Evolutionary conservation across 176 grass and related monocot genomes (phyloP).

Genomic region (Canna indica): DNA sequence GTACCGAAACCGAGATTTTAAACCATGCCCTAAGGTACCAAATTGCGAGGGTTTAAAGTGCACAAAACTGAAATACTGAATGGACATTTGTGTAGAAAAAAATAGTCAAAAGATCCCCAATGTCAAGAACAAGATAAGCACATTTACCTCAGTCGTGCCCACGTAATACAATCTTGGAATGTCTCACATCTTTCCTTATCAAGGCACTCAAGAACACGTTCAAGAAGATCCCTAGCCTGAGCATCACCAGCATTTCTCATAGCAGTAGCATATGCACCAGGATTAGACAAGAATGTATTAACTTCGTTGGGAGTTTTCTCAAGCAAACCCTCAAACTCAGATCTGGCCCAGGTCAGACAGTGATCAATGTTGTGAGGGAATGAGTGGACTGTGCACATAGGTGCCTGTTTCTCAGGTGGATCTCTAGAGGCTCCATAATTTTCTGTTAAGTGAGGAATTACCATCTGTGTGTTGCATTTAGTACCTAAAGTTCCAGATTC

Average conservation of each 20-base stretch:
- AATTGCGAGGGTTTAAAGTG: too few species aligned
- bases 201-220: constrained; percentile 77
- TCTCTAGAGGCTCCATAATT: constrained; percentile 95
- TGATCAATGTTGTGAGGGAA: constrained; percentile 97
- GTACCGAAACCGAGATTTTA: too few species aligned
- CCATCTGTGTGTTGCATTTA: constrained; percentile 95
- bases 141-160: constrained; percentile 73
- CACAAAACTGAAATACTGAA: not conserved
- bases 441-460: constrained; percentile 85
- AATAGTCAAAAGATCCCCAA: not conserved
- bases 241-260: constrained; percentile 79
- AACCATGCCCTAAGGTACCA: too few species aligned
- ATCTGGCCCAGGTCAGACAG: constrained; percentile 82
- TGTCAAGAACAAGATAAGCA: not conserved
- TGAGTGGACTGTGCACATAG: constrained; percentile 92
- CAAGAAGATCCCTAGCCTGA: constrained; percentile 71
- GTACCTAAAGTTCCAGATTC: constrained; percentile 86
- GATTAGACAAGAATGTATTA: constrained; percentile 71
- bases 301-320: constrained; percentile 89
- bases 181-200: constrained; percentile 62
- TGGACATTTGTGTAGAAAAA: not conserved
- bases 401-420: constrained; percentile 89
- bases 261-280: constrained; percentile 36
- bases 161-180: constrained; percentile 87
- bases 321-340: constrained; percentile 91